phyloP scores from a whole-genome alignment of 1,284 basidiomycete species.

The Wallemia mellicola region DNA sequence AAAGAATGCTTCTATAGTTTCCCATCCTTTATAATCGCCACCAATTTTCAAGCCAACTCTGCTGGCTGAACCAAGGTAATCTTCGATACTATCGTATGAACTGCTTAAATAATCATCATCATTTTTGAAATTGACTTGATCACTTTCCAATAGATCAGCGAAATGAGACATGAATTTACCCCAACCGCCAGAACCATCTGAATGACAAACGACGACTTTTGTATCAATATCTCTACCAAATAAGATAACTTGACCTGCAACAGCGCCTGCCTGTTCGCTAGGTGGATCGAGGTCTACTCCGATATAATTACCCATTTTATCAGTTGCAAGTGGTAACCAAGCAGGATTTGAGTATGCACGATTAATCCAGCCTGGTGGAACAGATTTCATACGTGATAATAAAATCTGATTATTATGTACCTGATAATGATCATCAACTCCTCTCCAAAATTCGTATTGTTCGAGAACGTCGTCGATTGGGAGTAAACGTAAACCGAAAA shows the following conservation, averaged over 20 bases:
- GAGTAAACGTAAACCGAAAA: conserved; percentile 54
- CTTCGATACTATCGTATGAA: conserved; percentile 43
- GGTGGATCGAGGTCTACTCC: conserved; percentile 79
- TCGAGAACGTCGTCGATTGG: conserved; percentile 66
- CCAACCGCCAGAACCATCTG: conserved; percentile 76
- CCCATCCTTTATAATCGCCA: conserved; percentile 68
- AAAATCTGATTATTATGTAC: conserved; percentile 44
- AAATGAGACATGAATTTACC: conserved; percentile 77
- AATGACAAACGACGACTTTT: conserved; percentile 75
- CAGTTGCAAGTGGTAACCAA: conserved; percentile 81
- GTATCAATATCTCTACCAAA: conserved; percentile 95
- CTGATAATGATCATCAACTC: conserved; percentile 51
- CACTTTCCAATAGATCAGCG: conserved; percentile 60
- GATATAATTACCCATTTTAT: conserved; percentile 85
- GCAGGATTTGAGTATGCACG: conserved; percentile 70
- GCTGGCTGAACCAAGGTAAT: conserved; percentile 29
- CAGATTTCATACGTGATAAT: conserved; percentile 49
- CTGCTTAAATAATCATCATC: conserved; percentile 60
- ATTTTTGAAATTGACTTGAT: conserved; percentile 23
- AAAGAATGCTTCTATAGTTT: conserved; percentile 63
- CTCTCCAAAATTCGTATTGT: conserved; percentile 80
- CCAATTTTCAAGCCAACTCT: conserved; percentile 28
- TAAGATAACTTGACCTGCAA: conserved; percentile 74
- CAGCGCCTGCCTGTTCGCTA: conserved; percentile 24
- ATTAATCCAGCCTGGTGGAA: conserved; percentile 74